Base-by-base conservation (phyloP, 2,329 filamentous ascomycete genomes). In the Nectriaceae sp. region DNA sequence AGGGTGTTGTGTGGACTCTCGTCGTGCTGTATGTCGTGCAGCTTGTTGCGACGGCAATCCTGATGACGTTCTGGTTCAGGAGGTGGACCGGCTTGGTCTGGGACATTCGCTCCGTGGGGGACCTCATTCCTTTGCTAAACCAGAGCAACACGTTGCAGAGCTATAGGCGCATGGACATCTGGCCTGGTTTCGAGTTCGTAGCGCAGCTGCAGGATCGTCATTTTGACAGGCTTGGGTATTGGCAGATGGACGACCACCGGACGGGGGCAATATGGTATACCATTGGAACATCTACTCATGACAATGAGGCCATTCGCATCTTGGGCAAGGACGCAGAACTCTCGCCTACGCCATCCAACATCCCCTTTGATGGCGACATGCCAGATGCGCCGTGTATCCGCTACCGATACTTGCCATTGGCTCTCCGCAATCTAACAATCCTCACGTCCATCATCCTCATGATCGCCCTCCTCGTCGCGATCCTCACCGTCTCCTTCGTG, bases 61-160 rank as follows among this genome's bases (percentile, higher is more conserved):
- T 92, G 10, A 71, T 86, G 53, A 54, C 83, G n/a, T 87, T 83
- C 54, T 89, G 92, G 71, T 72, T 79, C 45, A 70, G 76, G 19
- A 76, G 80, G 22, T 78, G 77, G 59, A 95, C 90, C 0, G 91
- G 91, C 0, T 74, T 96, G 53, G 80, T 87, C 62, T 97, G 92
- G 92, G 90, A 96, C 64, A 81, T 90, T 3, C 79, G 87, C 39
- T 93, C 86, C 20, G 74, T 97, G 6, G 92, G 89, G 3, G 91
- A 97, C 64, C 73, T 96, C 31, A 79, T 94, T 37, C 82, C 87
- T 2, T 76, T 97, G 11, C 77, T 96, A 21, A 86, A 90, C 55
- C 82, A 88, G 50, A 92, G 89, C 55, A 96, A 96, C 67, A 83
- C 87, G 16, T 77, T 91, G 41, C 74, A 77, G 19, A 87, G 88